Evolutionary conservation across 768 basidiomycete species (phyloP).

Genomic region (Gymnopilus dilepis): DNA sequence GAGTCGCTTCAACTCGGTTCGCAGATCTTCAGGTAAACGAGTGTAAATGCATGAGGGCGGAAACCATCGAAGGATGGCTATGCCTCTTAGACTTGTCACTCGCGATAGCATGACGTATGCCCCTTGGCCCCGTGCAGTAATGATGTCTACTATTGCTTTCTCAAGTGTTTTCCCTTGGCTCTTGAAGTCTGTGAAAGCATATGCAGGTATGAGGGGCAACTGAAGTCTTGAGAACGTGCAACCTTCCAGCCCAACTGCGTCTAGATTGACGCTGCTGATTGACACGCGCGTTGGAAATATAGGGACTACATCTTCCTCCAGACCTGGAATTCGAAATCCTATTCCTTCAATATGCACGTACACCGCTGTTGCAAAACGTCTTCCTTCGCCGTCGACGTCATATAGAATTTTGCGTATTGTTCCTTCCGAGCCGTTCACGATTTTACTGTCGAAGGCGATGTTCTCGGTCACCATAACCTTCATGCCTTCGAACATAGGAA

Average conservation of each 20-base stretch:
- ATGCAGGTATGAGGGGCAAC: not conserved
- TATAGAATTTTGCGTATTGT: not conserved
- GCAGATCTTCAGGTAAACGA: not conserved
- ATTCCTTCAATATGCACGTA: not conserved
- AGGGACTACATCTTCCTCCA: not conserved
- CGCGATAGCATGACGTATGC: not conserved
- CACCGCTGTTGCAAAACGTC: not conserved
- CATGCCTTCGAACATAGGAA: not conserved
- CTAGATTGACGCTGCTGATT: not conserved
- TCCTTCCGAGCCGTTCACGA: too few species aligned
- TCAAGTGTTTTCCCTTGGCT: not conserved
- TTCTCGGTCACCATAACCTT: not conserved
- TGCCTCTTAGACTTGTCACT: too few species aligned
- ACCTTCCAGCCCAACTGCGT: not conserved
- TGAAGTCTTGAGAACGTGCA: not conserved
- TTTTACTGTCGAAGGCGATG: not conserved
- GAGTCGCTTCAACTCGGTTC: not conserved
- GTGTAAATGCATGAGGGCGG: not conserved
- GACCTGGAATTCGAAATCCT: not conserved
- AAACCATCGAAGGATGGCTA: not conserved
- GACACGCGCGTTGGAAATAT: not conserved
- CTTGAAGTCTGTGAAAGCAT: not conserved
- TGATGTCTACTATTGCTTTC: not conserved
- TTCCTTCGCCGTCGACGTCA: not conserved
- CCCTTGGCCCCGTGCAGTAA: not conserved